phyloP scores from a whole-genome alignment of 164 flowering plant species.

The Brasenia schreberi region DNA sequence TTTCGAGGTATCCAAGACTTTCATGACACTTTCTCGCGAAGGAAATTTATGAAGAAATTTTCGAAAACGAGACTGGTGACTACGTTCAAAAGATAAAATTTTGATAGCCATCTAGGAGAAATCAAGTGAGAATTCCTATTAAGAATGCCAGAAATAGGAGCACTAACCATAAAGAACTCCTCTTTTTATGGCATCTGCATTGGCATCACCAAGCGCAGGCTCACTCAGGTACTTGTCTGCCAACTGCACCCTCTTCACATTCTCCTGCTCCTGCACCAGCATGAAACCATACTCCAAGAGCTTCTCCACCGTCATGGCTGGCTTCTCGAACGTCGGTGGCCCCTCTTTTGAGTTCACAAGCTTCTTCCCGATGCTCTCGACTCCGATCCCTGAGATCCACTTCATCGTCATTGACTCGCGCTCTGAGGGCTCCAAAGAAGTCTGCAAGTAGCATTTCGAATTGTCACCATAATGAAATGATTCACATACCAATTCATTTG shows the following conservation, averaged over 20 bases:
- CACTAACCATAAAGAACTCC: constrained; percentile 26
- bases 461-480: neutral
- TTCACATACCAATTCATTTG: neutral
- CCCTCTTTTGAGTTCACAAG: constrained; percentile 46
- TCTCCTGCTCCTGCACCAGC: constrained; percentile 42
- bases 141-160: constrained; percentile 7
- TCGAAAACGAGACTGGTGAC: no score
- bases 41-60: no score
- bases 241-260: constrained; percentile 50
- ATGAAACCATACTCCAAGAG: constrained; percentile 36
- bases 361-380: constrained; percentile 26
- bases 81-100: no score
- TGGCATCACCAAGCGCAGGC: constrained; percentile 39
- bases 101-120: no score
- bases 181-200: constrained; percentile 20
- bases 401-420: constrained; percentile 40
- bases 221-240: constrained; percentile 34
- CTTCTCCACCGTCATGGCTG: constrained; percentile 33
- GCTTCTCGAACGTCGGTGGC: constrained; percentile 37
- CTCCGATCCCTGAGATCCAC: constrained; percentile 32
- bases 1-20: no score
- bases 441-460: constrained; percentile 11
- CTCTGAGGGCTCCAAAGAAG: constrained; percentile 45
- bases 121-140: neutral
- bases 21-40: no score